phyloP scores from a whole-genome alignment of 2,329 filamentous ascomycete genomes.

The Teratosphaeria zuluensis region DNA sequence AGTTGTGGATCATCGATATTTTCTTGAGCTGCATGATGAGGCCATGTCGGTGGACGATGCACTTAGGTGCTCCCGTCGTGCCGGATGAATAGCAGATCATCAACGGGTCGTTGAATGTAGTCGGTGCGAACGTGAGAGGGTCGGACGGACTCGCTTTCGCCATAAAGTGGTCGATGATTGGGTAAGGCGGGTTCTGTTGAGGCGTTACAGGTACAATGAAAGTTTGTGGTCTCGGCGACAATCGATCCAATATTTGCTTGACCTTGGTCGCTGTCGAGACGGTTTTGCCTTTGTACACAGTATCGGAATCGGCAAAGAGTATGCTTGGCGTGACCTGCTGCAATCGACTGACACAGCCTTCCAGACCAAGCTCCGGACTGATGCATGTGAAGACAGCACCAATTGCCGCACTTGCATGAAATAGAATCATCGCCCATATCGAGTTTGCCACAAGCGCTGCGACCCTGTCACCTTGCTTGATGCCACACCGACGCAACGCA shows the following conservation, averaged over 20 bases:
- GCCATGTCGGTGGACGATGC: conserved; percentile 37
- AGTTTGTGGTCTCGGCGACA: conserved; percentile 18
- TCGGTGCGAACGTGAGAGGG: conserved; percentile 27
- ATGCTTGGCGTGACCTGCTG: conserved; percentile 32
- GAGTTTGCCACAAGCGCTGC: conserved; percentile 35
- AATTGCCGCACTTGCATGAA: conserved; percentile 32
- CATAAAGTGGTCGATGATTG: conserved; percentile 25
- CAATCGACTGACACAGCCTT: conserved; percentile 29
- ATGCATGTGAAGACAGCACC: conserved; percentile 38
- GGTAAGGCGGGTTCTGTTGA: conserved; percentile 12
- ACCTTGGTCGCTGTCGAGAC: conserved; percentile 25
- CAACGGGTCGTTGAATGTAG: conserved; percentile 34
- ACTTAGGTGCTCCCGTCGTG: conserved; percentile 37
- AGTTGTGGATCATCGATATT: conserved; percentile 35
- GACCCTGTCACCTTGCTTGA: conserved; percentile 30
- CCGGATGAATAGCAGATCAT: conserved; percentile 37
- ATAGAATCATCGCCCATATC: conserved; percentile 33
- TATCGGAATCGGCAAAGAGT: conserved; percentile 33
- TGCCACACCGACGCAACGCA: conserved; percentile 28
- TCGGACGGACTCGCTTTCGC: conserved; percentile 20
- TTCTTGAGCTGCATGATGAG: conserved; percentile 37
- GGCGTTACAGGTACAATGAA: conserved; percentile 21
- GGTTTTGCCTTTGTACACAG: conserved; percentile 32
- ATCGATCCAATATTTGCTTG: conserved; percentile 20
- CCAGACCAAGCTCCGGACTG: conserved; percentile 33